Conservation (phyloP, 73 alveolate species). For the Blepharisma japonicum region DNA sequence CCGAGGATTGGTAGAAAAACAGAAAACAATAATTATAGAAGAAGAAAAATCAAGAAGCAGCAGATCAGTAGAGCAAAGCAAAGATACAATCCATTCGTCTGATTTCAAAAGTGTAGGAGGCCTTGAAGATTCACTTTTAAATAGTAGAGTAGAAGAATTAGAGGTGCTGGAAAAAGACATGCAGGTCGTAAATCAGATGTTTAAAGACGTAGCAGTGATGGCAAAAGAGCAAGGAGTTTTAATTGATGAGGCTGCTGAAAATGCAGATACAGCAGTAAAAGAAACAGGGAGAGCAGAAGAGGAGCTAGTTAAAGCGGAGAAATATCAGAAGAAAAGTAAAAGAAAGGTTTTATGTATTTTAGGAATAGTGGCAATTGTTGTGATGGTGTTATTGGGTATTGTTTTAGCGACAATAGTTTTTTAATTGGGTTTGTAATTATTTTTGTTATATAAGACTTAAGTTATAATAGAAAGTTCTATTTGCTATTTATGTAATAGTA, state of each 20-base stretch:
- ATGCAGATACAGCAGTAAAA: neutral
- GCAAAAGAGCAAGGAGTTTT: neutral
- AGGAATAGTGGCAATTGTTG: conserved; percentile 7
- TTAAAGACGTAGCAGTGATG: conserved; percentile 13
- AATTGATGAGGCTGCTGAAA: neutral
- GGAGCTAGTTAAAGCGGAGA: conserved; percentile 12
- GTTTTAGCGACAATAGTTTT: conserved; percentile 12
- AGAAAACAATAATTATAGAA: too few species aligned
- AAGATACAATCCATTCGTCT: too few species aligned
- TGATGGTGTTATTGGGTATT: neutral
- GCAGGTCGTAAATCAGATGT: conserved; percentile 7
- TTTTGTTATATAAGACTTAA: too few species aligned
- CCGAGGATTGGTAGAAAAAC: too few species aligned
- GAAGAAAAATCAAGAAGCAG: too few species aligned
- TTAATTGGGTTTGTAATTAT: neutral
- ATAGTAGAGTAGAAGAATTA: neutral
- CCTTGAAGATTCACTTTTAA: too few species aligned
- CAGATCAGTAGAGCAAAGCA: too few species aligned
- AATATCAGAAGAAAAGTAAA: conserved; percentile 6
- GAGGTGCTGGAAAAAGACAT: conserved; percentile 13
- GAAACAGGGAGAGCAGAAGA: conserved; percentile 19
- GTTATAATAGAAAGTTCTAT: too few species aligned
- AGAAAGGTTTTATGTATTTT: neutral
- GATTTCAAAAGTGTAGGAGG: too few species aligned
- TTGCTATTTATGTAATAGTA: too few species aligned